These are phyloP conservation scores for Zymoseptoria ardabiliae DNA, from an alignment of 2,329 filamentous ascomycete species.

Conservation along the genomic window DNA sequence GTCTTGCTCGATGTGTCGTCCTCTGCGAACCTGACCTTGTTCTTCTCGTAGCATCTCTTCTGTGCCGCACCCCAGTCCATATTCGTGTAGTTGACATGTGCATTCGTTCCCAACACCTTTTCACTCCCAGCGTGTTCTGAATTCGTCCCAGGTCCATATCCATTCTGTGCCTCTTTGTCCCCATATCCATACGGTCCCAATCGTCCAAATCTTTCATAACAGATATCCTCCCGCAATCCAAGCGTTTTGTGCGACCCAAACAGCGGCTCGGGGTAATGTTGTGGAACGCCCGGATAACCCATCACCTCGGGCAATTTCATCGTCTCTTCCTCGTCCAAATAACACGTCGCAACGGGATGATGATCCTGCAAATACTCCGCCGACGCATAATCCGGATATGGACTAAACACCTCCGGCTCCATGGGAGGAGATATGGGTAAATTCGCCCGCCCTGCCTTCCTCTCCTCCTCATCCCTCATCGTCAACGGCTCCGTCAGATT, in stretches of 20 bases:
- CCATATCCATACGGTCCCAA: constrained; percentile 46
- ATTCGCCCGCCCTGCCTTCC: constrained; percentile 2
- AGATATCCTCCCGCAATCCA: constrained; percentile 41
- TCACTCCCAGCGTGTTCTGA: constrained; percentile 39
- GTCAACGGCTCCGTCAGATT: constrained; percentile 32
- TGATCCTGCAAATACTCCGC: constrained; percentile 42
- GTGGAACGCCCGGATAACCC: constrained; percentile 52
- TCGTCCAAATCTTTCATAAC: constrained; percentile 46
- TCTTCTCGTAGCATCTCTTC: constrained; percentile 43
- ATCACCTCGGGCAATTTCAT: constrained; percentile 55
- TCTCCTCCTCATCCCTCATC: constrained; percentile 21
- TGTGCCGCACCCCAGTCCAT: constrained; percentile 44
- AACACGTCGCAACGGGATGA: constrained; percentile 53
- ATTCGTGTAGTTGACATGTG: constrained; percentile 41
- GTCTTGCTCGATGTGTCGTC: constrained; percentile 28
- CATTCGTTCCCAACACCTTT: constrained; percentile 41
- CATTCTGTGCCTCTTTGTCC: constrained; percentile 38
- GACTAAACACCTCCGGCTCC: constrained; percentile 36
- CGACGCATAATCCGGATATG: constrained; percentile 39
- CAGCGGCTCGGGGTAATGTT: constrained; percentile 42
- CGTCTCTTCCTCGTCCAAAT: constrained; percentile 53
- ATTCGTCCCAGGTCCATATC: constrained; percentile 38
- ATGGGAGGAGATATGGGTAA: constrained; percentile 26
- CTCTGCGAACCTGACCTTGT: constrained; percentile 39
- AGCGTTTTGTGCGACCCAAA: constrained; percentile 44